These are phyloP conservation scores for Chimonanthus praecox DNA, from an alignment of 164 flowering plant species.

Conservation along the genomic window DNA sequence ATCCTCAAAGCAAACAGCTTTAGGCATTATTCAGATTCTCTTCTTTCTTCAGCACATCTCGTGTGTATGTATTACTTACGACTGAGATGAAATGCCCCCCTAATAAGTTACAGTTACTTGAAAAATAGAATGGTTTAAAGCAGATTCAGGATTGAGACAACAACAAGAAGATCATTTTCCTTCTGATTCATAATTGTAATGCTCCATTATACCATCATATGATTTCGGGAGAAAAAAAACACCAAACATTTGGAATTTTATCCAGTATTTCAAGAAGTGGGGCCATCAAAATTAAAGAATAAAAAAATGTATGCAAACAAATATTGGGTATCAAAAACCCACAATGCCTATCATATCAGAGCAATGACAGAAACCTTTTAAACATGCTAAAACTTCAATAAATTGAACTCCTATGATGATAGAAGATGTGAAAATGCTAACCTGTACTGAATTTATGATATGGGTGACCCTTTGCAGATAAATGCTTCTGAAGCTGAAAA, in stretches of 20 bases:
- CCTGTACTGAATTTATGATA: conserved; percentile 92
- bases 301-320: neutral
- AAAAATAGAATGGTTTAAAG: too few relatives aligned
- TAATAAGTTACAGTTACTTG: too few relatives aligned
- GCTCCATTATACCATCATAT: neutral
- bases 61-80: too few relatives aligned
- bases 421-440: conserved; percentile 15
- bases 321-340: neutral
- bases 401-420: neutral
- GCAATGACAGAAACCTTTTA: neutral
- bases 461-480: conserved; percentile 60
- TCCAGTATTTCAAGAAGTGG: neutral
- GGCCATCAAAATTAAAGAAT: neutral
- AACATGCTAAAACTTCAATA: neutral
- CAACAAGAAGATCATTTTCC: too few relatives aligned
- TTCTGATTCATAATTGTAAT: too few relatives aligned
- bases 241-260: neutral
- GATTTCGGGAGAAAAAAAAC: neutral
- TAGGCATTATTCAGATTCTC: too few relatives aligned
- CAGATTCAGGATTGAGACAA: too few relatives aligned
- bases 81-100: too few relatives aligned
- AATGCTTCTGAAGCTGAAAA: conserved; percentile 76
- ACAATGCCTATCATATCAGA: neutral
- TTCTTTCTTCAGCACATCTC: too few relatives aligned
- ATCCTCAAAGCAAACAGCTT: too few relatives aligned